phyloP scores from a whole-genome alignment of 495 filamentous ascomycete genomes.

The Jackrogersella multiformis region DNA sequence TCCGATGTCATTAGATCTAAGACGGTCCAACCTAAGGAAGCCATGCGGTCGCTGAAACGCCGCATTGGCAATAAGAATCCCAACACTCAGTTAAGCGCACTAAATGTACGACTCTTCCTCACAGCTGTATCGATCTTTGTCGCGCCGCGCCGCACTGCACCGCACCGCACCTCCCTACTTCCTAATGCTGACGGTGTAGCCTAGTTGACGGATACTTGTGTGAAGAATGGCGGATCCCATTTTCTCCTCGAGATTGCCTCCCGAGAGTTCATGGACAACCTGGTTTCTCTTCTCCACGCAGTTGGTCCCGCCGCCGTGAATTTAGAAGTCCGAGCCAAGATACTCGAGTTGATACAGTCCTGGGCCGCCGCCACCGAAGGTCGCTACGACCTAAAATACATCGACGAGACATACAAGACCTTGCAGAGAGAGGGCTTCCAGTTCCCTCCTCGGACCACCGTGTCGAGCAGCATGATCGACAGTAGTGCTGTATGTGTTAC shows the following conservation, averaged over 20 bases:
- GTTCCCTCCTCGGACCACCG: constrained; percentile 87
- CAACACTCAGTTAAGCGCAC: constrained; percentile 90
- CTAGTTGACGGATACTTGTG: constrained; percentile 92
- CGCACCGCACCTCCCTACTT: constrained; percentile 13
- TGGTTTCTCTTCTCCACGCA: constrained; percentile 86
- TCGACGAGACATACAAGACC: constrained; percentile 83
- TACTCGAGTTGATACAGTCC: constrained; percentile 89
- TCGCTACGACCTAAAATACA: constrained; percentile 81
- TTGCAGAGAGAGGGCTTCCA: constrained; percentile 85
- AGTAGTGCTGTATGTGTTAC: constrained; percentile 83
- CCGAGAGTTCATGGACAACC: constrained; percentile 97
- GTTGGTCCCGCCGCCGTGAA: constrained; percentile 80
- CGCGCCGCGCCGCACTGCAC: too few species aligned
- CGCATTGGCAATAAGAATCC: constrained; percentile 96
- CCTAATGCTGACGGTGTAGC: constrained; percentile 49
- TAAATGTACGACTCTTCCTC: constrained; percentile 70
- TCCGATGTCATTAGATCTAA: constrained; percentile 96
- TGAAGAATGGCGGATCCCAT: constrained; percentile 97
- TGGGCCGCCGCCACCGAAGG: constrained; percentile 94
- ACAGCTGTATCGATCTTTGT: background rate
- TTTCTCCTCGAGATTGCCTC: constrained; percentile 95
- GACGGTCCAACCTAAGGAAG: constrained; percentile 94
- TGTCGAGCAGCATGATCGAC: constrained; percentile 94
- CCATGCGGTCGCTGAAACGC: constrained; percentile 93
- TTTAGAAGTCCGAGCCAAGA: constrained; percentile 84